Evolutionary conservation across 2,329 filamentous ascomycete species (phyloP), one percentile per base, ranked within the genome.

Genomic region (Thielaviopsis cerberus): DNA sequence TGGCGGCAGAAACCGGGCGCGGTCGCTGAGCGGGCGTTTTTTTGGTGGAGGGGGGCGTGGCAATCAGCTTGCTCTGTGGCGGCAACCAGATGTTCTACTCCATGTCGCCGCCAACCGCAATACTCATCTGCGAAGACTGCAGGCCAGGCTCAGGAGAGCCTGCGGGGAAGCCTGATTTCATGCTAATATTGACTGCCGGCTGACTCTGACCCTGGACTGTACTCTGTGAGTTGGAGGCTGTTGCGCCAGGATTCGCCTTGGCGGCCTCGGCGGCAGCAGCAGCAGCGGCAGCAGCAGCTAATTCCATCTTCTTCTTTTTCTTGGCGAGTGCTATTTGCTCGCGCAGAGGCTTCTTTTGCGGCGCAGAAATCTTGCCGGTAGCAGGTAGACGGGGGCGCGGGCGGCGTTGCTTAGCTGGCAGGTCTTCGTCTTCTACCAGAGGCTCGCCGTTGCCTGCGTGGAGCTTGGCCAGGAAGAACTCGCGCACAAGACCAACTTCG

Each of bases 381-480:
- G 81, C 79, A 34, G 78, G 78, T 24, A 81, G 76, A 30, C 79
- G 74, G n/a, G 81, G 79, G n/a, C 79, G 75, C 24, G 73, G 88
- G 72, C 73, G 85, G 73, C 88, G 79, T 71, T 98, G 92, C 71
- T 98, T 98, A 58, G 84, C 80, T 17, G 94, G 92, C 24, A 98
- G 74, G 64, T 98, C 91, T 67, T 97, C 88, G 71, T 98, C 92
- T 73, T 98, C 92, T 56, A 94, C 75, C 63, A 98, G 77, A 8
- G 59, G 59, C 13, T 60, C 53, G 37, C 64, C 83, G 67, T 80
- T 80, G 68, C 90, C 92, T 58, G 87, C 85, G 65, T 88, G 86
- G 59, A 98, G 74, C 70, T 94, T 95, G 64, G 82, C 82, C 60
- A 88, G 81, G 74, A 97, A 95, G 77, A 94, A 98, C 65, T 88